Conservation (phyloP, 257 asterid species). For the Vinca minor region DNA sequence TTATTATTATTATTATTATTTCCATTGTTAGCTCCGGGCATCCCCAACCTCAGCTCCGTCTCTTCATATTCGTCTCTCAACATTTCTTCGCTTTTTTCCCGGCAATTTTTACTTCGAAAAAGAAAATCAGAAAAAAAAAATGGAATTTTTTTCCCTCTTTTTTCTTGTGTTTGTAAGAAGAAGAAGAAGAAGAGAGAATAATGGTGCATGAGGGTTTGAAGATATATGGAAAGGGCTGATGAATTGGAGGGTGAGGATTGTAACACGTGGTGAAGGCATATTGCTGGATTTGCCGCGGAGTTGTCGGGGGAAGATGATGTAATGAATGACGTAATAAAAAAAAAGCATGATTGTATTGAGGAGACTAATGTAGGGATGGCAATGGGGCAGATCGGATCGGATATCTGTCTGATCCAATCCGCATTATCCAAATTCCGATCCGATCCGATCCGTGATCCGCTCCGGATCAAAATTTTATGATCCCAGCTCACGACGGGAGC, state of each 20-base stretch:
- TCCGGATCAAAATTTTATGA: too few relatives aligned
- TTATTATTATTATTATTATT: too few relatives aligned
- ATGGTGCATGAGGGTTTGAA: conserved; percentile 1
- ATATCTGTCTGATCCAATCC: too few relatives aligned
- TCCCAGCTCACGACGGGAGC: too few relatives aligned
- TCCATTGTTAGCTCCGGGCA: conserved; percentile 35
- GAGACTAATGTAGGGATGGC: too few relatives aligned
- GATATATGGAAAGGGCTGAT: neutral
- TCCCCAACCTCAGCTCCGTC: conserved; percentile 45
- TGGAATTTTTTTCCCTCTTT: neutral
- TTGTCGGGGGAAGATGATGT: conserved; percentile 11
- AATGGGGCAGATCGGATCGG: too few relatives aligned
- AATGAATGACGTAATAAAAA: conserved; percentile 5
- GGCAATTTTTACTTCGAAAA: neutral
- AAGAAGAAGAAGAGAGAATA: neutral
- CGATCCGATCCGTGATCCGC: too few relatives aligned
- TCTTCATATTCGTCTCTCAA: conserved; percentile 25
- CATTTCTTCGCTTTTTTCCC: neutral
- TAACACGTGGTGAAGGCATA: neutral
- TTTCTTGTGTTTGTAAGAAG: neutral
- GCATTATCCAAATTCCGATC: too few relatives aligned
- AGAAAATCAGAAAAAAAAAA: neutral
- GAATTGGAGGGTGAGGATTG: neutral
- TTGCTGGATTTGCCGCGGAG: neutral
- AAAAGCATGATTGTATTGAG: too few relatives aligned